phyloP scores from a whole-genome alignment of 192 early-diverging fungal species.

The Anaeromyces robustus region DNA sequence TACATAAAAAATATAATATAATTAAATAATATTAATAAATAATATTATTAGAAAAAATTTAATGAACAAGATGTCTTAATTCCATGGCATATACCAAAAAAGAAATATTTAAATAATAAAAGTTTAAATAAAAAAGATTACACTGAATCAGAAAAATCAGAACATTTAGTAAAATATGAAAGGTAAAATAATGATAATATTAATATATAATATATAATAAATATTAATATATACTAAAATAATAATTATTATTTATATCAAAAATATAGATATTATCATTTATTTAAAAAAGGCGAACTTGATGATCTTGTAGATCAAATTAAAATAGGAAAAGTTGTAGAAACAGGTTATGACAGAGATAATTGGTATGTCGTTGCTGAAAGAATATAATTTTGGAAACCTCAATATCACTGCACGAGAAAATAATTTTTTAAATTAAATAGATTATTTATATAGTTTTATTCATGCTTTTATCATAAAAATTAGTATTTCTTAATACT shows the following conservation, averaged over 20 bases:
- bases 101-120: constrained; percentile 6
- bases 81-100: constrained; percentile 64
- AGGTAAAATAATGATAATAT: background rate
- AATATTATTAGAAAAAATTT: constrained; percentile 58
- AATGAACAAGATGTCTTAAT: constrained; percentile 86
- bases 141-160: background rate
- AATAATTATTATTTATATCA: too few species aligned
- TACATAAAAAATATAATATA: too few species aligned
- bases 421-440: too few species aligned
- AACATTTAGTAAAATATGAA: background rate
- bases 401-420: too few species aligned
- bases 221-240: background rate
- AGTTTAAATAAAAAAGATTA: constrained; percentile 20
- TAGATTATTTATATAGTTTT: too few species aligned
- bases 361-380: constrained; percentile 79
- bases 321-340: constrained; percentile 33
- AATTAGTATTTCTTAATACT: too few species aligned
- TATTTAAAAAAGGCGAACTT: constrained; percentile 77
- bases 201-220: background rate
- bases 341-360: constrained; percentile 82
- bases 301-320: constrained; percentile 41
- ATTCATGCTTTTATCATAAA: background rate
- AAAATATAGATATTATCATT: constrained; percentile 65
- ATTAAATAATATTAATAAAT: too few species aligned
- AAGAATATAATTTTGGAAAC: too few species aligned